Evolutionary conservation across 768 basidiomycete genomes (phyloP).

Genomic region (Leccinum sublutescens): DNA sequence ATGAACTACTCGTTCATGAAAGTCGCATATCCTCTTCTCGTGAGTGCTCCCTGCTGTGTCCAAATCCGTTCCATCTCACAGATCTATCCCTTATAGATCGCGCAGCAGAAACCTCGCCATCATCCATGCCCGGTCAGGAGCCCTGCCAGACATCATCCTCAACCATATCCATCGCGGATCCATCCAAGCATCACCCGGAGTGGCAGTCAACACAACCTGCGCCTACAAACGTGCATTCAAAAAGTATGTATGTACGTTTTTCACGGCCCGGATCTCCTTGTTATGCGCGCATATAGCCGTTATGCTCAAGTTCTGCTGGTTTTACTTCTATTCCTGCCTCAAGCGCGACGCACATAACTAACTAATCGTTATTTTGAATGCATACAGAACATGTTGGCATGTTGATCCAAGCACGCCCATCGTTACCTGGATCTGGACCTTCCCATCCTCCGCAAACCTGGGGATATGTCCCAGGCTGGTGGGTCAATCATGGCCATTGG

Average conservation of each 20-base stretch:
- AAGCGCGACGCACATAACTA: background rate
- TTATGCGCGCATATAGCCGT: no score
- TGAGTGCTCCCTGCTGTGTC: slow-evolving; percentile 8
- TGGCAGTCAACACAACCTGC: background rate
- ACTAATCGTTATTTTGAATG: background rate
- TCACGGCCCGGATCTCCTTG: no score
- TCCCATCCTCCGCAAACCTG: background rate
- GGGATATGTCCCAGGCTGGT: background rate
- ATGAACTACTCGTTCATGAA: slow-evolving; percentile 17
- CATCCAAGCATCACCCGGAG: background rate
- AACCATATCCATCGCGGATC: background rate
- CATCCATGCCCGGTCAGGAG: background rate
- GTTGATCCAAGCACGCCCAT: slow-evolving; percentile 12
- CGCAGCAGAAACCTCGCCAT: background rate
- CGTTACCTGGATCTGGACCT: background rate
- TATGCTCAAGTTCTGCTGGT: no score
- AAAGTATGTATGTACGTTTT: no score
- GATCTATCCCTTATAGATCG: background rate
- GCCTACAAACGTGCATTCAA: no score
- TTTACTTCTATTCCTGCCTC: no score
- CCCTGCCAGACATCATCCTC: background rate
- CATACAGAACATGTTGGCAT: slow-evolving; percentile 13
- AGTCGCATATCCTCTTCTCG: background rate
- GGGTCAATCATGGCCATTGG: slow-evolving; percentile 12
- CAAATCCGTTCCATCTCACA: background rate